Evolutionary conservation across 441 rosid species (phyloP), one percentile per base, ranked within the genome.

Genomic region (Raphanus hybrid): DNA sequence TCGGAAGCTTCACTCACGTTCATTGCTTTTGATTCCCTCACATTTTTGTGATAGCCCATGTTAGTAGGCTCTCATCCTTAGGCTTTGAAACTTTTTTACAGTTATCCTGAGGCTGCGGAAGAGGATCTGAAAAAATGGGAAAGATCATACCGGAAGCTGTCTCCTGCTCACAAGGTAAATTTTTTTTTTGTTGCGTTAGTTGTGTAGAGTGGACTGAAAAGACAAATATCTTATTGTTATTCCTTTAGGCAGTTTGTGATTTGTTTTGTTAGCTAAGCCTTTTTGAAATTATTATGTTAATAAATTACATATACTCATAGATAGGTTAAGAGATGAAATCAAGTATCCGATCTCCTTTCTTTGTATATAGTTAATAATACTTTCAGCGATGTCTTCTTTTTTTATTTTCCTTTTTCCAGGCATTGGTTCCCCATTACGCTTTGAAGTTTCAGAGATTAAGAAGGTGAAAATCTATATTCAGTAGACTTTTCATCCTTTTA

Each of bases 71-170:
- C 14, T 66, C 59, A 66, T 67, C 9, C 12, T 48, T 48, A 8
- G 37, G 57, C 57, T 68, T 69, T 14, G 15, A 48, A n/a, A 48
- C 16, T n/a, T 48, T 23, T 1, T 48, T 2, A 2, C 54, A 96
- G 97, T 85, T 96, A 96, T 80, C 97, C 95, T 0, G 97, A 96
- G 62, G 95, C 98, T 67, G 84, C 98, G 1, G 93, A 91, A 70
- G 95, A 92, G 75, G 99, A 92, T 88, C 88, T 96, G 62, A 89
- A 78, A 64, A 82, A 89, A 86, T 92, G 85, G 79, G 98, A 96
- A 84, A 85, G 89, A 84, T 92, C 91, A 54, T 93, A 80, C 64
- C 86, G 79, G 80, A 93, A 91, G 90, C 93, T 94, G 74, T 82
- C 93, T 48, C 84, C 86, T 83, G 78, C 86, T 0, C 98, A 92